Conservation (phyloP, 768 basidiomycete genomes). For the Plicaturopsis crispa region DNA sequence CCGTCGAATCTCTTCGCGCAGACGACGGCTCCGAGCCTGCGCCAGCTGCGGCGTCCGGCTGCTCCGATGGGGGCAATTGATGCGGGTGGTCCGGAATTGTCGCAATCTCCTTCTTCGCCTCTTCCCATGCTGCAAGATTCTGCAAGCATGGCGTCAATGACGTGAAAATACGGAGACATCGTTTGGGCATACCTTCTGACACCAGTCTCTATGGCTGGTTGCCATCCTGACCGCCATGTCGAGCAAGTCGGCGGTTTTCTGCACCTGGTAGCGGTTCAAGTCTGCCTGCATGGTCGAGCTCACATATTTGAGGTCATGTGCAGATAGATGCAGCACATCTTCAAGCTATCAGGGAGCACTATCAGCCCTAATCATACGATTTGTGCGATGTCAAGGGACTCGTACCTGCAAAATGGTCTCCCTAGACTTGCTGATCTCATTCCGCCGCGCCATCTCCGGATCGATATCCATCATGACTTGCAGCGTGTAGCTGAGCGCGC, state of each 20-base stretch:
- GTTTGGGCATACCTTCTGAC: conserved; percentile 64
- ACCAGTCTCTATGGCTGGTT: conserved; percentile 91
- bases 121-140: conserved; percentile 98
- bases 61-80: conserved; percentile 35
- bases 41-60: conserved; percentile 23
- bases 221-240: conserved; percentile 93
- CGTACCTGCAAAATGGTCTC: conserved; percentile 93
- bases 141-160: conserved; percentile 22
- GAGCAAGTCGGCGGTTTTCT: conserved; percentile 93
- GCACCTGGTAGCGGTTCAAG: conserved; percentile 94
- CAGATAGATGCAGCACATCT: conserved; percentile 86
- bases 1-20: conserved; percentile 57
- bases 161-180: conserved; percentile 9
- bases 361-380: no score
- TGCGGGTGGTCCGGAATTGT: conserved; percentile 92
- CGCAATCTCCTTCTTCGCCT: conserved; percentile 85
- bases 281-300: conserved; percentile 96
- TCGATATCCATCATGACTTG: conserved; percentile 99
- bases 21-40: conserved; percentile 27
- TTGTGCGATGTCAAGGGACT: no score
- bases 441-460: conserved; percentile 91
- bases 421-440: conserved; percentile 87
- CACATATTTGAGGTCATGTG: conserved; percentile 93
- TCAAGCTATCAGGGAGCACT: conserved; percentile 77
- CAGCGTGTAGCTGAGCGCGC: conserved; percentile 88